Evolutionary conservation across 225 moss, liverwort and hornwort genomes (phyloP), one percentile per base, ranked within the genome.

Genomic region (Anthoceros angustus): DNA sequence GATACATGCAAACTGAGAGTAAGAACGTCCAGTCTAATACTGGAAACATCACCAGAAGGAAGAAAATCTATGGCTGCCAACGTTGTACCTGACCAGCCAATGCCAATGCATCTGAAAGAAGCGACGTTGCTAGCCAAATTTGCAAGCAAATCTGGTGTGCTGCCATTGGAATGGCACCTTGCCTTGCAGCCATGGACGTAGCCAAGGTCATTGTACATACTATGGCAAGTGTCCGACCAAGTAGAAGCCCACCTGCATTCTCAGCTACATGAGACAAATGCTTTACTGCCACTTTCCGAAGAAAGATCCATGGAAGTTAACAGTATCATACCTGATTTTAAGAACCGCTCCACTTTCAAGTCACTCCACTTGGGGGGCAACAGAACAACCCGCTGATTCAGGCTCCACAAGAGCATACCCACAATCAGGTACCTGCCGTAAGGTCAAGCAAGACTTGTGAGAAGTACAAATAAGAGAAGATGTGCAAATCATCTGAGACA

Each of bases 101-200:
- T 66, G 94, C 94, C 64, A 95, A 78, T 23, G 90, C 90, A 77
- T 95, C 94, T 6, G 94, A 90, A 39, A 95, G 86, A 40, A 95
- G 71, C 43, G 94, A 95, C 71, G 94, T 84, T 1, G 94, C 94
- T 62, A 95, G 78, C 94, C 94, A 95, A 67, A 95, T 78, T 85
- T 95, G 94, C 86, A 86, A 76, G 70, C 90, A 90, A 48, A 90
- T 88, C 68, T 95, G 94, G 77, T 95, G 84, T 62, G 83, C 94
- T 74, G 94, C 94, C 90, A 90, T 90, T 25, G 75, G 65, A 75
- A 90, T 71, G 7, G 88, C 68, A 0, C 94, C 94, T 72, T 90
- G 85, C 62, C 94, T 87, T 39, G 94, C 94, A 42, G 94, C 94
- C 90, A 95, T 83, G 43, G 94, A 90, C 41, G 94, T 95, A 68